phyloP scores from a whole-genome alignment of 306 rosid species.

The Cucumis cinereus region DNA sequence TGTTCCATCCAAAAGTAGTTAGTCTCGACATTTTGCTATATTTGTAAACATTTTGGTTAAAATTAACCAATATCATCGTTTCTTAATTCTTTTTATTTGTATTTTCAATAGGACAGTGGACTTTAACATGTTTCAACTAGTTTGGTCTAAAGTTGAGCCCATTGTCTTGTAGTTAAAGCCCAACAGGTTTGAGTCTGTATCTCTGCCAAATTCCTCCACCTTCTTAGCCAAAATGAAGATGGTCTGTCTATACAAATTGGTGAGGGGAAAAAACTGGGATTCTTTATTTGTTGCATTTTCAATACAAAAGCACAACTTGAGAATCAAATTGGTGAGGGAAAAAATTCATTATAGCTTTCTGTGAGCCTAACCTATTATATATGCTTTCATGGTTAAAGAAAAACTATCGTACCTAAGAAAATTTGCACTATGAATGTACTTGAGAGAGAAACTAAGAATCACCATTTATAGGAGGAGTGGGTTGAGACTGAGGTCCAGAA shows the following conservation, averaged over 20 bases:
- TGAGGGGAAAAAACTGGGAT: background rate
- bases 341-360: background rate
- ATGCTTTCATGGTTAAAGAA: background rate
- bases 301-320: background rate
- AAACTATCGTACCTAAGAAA: background rate
- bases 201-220: background rate
- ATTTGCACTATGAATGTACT: background rate
- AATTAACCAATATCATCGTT: too few species aligned
- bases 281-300: background rate
- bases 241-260: too few species aligned
- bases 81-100: too few species aligned
- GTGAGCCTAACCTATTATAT: background rate
- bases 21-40: too few species aligned
- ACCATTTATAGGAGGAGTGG: conserved; percentile 30
- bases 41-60: too few species aligned
- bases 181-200: background rate
- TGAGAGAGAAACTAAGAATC: conserved; percentile 18
- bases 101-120: too few species aligned
- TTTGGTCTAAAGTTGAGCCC: background rate
- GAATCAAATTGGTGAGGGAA: background rate
- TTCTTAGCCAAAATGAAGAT: too few species aligned
- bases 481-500: conserved; percentile 28
- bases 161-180: background rate
- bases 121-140: background rate
- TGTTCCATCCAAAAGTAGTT: too few species aligned